Evolutionary conservation across 352 stramenopile genomes (phyloP), one percentile per base, ranked within the genome.

Genomic region (Elongisporangium undulatum): DNA sequence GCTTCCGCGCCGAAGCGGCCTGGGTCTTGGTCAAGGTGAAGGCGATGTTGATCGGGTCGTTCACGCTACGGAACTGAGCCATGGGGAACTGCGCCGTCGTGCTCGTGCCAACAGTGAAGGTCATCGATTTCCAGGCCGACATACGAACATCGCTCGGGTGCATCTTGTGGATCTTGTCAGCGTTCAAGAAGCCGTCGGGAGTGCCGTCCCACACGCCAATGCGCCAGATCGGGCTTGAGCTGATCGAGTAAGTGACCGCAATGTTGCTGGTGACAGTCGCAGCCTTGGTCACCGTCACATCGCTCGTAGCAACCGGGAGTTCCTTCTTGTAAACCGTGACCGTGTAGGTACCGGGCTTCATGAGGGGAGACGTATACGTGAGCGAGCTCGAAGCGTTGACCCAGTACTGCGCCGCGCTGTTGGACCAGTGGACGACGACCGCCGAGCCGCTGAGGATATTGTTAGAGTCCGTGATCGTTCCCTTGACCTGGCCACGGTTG

Each of bases 301-400:
- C 13, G 23, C 66, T 63, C 5, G 67, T 79, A 13, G 66, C 70
- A 17, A 83, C 76, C 4, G 66, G 67, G 15, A 86, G 72, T 22
- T 83, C 71, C 57, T 77, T 83, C 63, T 78, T 83, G 66, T 77
- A 83, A 19, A 86, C 76, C 3, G 70, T 78, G 6, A 78, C 58
- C 16, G 74, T 86, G 57, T 86, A 86, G 22, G 64, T 74, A 9
- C 76, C 76, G 10, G 61, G 51, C 22, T 74, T 69, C 76, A 86
- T 86, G 39, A 66, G 48, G 0, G 76, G 74, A 21, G 76, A 82
- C 22, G 66, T 77, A 20, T 78, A 79, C 0, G 57, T 64, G 38
- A 58, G 60, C 3, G 38, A 57, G 10, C 60, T 66, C 0, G 61
- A 55, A 0, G 77, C 23, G 52, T 68, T 51, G 3, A 67, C 60